phyloP scores from a whole-genome alignment of 2,329 filamentous ascomycete genomes.

The Cercospora sojina region DNA sequence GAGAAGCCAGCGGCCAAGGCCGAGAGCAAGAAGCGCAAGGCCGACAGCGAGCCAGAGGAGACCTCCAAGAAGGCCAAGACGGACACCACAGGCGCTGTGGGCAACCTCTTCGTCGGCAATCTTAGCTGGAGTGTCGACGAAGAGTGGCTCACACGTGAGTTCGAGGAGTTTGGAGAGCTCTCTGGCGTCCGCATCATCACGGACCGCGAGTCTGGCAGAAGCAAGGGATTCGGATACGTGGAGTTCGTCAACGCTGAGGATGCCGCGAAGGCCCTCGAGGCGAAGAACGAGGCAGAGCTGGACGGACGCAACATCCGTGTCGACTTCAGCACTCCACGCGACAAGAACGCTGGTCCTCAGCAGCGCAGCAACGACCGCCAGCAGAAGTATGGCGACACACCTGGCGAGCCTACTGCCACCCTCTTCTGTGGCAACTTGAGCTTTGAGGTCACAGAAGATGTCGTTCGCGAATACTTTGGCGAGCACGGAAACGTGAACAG shows the following conservation, averaged over 20 bases:
- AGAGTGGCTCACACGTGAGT: constrained; percentile 74
- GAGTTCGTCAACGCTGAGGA: constrained; percentile 71
- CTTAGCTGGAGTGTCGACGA: constrained; percentile 90
- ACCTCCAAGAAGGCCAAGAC: constrained; percentile 69
- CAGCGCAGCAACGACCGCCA: constrained; percentile 57
- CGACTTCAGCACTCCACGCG: constrained; percentile 70
- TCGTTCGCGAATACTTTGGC: constrained; percentile 70
- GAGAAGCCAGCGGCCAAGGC: constrained; percentile 36
- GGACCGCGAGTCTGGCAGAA: constrained; percentile 75
- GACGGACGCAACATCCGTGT: constrained; percentile 75
- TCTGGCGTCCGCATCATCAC: constrained; percentile 75
- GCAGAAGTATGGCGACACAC: constrained; percentile 70
- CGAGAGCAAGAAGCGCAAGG: constrained; percentile 67
- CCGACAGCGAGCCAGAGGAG: constrained; percentile 53
- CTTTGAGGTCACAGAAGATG: constrained; percentile 77
- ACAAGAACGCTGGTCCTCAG: constrained; percentile 48
- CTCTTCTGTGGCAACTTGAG: constrained; percentile 90
- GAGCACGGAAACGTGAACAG: constrained; percentile 70
- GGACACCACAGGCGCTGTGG: constrained; percentile 42
- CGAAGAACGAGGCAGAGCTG: constrained; percentile 71
- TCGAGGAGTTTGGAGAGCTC: constrained; percentile 75
- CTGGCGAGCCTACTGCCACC: constrained; percentile 78
- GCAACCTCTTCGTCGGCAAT: constrained; percentile 85
- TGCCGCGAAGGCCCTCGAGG: constrained; percentile 69
- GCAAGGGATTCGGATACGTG: constrained; percentile 89